Evolutionary conservation across 495 filamentous ascomycete genomes (phyloP).

Genomic region (Aspergillus nidulans): DNA sequence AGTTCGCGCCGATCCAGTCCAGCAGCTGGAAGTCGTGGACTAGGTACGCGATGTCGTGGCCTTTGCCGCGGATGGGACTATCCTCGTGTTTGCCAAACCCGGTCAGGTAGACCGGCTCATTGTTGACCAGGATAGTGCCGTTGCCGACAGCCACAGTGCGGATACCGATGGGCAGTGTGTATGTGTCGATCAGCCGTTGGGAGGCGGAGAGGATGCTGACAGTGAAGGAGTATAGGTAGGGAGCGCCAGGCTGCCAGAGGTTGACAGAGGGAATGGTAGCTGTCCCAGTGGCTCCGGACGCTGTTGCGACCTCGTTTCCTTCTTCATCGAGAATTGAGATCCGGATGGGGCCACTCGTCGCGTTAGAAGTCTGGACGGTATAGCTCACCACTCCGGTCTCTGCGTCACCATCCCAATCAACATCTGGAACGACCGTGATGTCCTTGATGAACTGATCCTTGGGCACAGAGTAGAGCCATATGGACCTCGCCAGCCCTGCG

Average conservation of each 20-base stretch:
- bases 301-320: neutral
- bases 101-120: neutral
- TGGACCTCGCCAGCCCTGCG: neutral
- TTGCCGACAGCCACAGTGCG: neutral
- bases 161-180: neutral
- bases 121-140: neutral
- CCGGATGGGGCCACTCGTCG: neutral
- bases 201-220: neutral
- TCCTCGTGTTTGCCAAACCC: constrained; percentile 2
- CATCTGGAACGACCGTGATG: neutral
- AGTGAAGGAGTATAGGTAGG: neutral
- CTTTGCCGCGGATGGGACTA: neutral
- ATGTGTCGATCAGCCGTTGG: neutral
- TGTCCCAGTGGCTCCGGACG: neutral
- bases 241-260: neutral
- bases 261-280: neutral
- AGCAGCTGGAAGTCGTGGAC: constrained; percentile 20
- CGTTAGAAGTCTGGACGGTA: neutral
- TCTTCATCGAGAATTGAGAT: neutral
- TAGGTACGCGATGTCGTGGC: constrained; percentile 14
- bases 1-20: constrained; percentile 22
- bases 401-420: neutral
- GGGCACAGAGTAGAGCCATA: neutral
- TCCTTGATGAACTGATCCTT: neutral
- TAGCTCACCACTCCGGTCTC: neutral